Conservation (phyloP, 2,329 filamentous ascomycete species). For the Alternaria triticimaculans region DNA sequence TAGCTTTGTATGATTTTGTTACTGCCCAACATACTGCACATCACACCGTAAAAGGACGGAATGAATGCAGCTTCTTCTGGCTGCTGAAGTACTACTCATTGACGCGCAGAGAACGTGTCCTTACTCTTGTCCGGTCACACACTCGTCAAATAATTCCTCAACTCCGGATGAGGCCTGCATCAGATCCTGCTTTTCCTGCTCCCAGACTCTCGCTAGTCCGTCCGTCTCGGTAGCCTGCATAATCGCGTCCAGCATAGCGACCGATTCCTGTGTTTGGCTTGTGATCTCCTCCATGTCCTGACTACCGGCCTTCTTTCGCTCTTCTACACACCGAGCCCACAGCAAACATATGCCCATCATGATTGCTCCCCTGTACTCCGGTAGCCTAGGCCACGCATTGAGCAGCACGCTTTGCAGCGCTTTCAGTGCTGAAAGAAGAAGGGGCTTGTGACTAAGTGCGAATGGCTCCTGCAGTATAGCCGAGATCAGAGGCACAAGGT, state of each 20-base stretch:
- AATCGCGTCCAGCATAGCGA: conserved; percentile 37
- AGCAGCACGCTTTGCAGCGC: conserved; percentile 65
- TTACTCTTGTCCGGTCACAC: background rate
- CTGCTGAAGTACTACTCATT: background rate
- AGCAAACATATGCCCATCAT: conserved; percentile 61
- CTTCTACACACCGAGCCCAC: conserved; percentile 41
- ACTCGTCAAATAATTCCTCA: conserved; percentile 17
- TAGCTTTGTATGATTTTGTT: background rate
- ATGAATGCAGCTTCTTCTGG: background rate
- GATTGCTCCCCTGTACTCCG: conserved; percentile 67
- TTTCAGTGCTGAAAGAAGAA: conserved; percentile 61
- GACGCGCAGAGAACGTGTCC: background rate
- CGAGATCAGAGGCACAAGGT: conserved; percentile 71
- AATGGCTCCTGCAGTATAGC: conserved; percentile 74
- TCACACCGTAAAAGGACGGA: background rate
- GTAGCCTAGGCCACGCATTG: conserved; percentile 73
- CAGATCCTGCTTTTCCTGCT: conserved; percentile 22
- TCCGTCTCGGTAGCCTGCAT: conserved; percentile 23
- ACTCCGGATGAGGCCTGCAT: conserved; percentile 7
- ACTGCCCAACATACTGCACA: background rate
- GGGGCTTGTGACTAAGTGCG: conserved; percentile 59
- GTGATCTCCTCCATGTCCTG: conserved; percentile 18
- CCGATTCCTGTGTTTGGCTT: conserved; percentile 29
- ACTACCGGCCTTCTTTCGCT: conserved; percentile 25
- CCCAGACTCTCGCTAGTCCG: conserved; percentile 16